Base-by-base conservation (phyloP, 352 stramenopile genomes). In the Phytopythium litorale region DNA sequence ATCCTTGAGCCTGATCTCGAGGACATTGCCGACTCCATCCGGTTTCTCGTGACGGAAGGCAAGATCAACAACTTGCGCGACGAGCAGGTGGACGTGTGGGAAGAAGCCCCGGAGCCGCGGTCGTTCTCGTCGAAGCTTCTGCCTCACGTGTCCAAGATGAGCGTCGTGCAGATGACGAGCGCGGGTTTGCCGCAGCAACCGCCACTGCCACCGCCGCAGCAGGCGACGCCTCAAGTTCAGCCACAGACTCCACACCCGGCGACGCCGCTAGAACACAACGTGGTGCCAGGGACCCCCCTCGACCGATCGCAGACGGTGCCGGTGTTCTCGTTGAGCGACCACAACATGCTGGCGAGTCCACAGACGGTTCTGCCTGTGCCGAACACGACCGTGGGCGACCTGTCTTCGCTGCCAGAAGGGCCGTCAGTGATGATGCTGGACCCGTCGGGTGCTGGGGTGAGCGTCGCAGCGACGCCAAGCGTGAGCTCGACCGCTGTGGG, bases 1-100 rank as follows among this genome's bases (percentile, higher is more conserved):
- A 97, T 98, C 58, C 72, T 94, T 51, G 85, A 97, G 59, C 89
- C 89, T 33, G 89, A 97, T 52, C 78, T 98, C 12, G 84, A 97
- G 72, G 93, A 98, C 52, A 98, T 98, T 63, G 95, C 91, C 48
- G 90, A 97, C 68, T 97, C 92, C 23, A 98, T 98, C 55, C 74
- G 73, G n/a, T 94, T 92, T 40, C 72, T 94, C 33, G 83, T 91
- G 15, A 92, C 81, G 3, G 86, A 94, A 61, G 86, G 83, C 30
- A 94, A 94, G 62, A 91, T 91, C 60, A 91, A 89, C 65, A 94
- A 94, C 65, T 57, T 92, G 32, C 81, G 77, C 8, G 73, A 91
- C 33, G 77, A 92, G 13, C 72, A 87, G 38, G 78, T 89, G 65
- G 86, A 92, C 38, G 79, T 94, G 7, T 94, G 86, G 86, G 86